Conservation (phyloP, 2,329 filamentous ascomycete species). For the Cladosporium sp. region DNA sequence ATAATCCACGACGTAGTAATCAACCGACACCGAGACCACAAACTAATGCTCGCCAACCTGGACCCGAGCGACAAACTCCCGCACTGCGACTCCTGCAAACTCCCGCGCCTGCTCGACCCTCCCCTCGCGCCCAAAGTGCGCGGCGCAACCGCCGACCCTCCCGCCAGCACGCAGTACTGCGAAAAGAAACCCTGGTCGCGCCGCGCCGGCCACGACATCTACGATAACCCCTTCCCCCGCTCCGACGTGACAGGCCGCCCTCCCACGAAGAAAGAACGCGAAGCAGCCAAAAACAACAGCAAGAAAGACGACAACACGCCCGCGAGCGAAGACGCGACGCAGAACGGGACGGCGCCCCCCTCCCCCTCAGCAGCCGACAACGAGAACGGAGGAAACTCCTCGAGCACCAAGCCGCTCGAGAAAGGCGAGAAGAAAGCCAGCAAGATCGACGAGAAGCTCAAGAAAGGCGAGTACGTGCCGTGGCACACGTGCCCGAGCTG, state of each 20-base stretch:
- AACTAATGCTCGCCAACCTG: slow-evolving; percentile 69
- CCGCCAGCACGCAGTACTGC: slow-evolving; percentile 59
- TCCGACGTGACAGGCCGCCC: slow-evolving; percentile 51
- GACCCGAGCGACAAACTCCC: slow-evolving; percentile 67
- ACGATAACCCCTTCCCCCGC: slow-evolving; percentile 74
- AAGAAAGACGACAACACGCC: slow-evolving; percentile 41
- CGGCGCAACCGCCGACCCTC: slow-evolving; percentile 34
- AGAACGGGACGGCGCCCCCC: slow-evolving; percentile 28
- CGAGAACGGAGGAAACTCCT: slow-evolving; percentile 22
- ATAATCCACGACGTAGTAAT: slow-evolving; percentile 70
- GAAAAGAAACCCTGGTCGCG: slow-evolving; percentile 74
- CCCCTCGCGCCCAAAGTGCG: slow-evolving; percentile 48
- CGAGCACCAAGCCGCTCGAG: slow-evolving; percentile 34
- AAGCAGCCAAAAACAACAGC: slow-evolving; percentile 51
- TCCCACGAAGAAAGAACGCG: slow-evolving; percentile 70
- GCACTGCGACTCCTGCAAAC: slow-evolving; percentile 67
- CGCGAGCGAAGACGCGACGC: slow-evolving; percentile 38
- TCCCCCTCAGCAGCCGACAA: slow-evolving; percentile 23
- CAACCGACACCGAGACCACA: slow-evolving; percentile 72
- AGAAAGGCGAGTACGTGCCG: slow-evolving; percentile 47
- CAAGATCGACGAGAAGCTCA: slow-evolving; percentile 42
- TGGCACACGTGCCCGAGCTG: slow-evolving; percentile 57
- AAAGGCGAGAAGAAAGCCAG: slow-evolving; percentile 41
- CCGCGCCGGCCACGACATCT: slow-evolving; percentile 72
- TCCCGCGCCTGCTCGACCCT: slow-evolving; percentile 68